Evolutionary conservation across 1,284 basidiomycete species (phyloP).

Genomic region (Taiwanofungus camphoratus): DNA sequence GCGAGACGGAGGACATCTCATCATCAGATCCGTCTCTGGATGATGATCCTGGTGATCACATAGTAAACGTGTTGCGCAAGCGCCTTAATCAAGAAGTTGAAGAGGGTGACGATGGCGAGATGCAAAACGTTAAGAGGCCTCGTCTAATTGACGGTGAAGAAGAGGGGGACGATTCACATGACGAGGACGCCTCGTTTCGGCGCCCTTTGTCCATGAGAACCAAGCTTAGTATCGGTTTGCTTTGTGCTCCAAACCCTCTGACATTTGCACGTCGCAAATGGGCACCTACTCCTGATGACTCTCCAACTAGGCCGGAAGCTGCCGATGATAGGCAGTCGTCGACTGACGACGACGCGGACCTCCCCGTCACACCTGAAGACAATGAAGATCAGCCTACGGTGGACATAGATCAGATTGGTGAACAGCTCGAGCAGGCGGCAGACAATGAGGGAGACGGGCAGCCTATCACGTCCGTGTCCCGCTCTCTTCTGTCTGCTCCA

Average conservation of each 20-base stretch:
- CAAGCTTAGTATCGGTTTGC: conserved; percentile 19
- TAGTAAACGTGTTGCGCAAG: not conserved
- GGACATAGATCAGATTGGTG: conserved; percentile 4
- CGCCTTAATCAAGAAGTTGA: conserved; percentile 4
- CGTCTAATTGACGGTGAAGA: conserved; percentile 20
- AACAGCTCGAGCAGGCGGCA: conserved; percentile 1
- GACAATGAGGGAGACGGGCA: conserved; percentile 14
- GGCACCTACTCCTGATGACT: conserved; percentile 21
- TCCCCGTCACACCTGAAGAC: conserved; percentile 20
- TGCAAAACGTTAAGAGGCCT: conserved; percentile 9
- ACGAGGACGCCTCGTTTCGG: conserved; percentile 17
- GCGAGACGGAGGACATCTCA: not conserved
- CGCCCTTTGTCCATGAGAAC: conserved; percentile 12
- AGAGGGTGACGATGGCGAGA: conserved; percentile 9
- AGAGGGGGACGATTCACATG: conserved; percentile 13
- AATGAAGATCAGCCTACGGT: conserved; percentile 8
- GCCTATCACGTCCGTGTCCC: conserved; percentile 38
- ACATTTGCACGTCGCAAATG: conserved; percentile 32
- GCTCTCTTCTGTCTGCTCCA: conserved; percentile 18
- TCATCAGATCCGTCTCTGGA: not conserved
- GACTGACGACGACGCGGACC: conserved; percentile 20
- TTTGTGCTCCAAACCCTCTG: conserved; percentile 29
- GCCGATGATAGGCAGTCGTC: conserved; percentile 10
- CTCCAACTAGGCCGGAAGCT: conserved; percentile 8
- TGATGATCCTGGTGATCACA: not conserved